phyloP scores from a whole-genome alignment of 345 rosid species.

The Brassica nigra region DNA sequence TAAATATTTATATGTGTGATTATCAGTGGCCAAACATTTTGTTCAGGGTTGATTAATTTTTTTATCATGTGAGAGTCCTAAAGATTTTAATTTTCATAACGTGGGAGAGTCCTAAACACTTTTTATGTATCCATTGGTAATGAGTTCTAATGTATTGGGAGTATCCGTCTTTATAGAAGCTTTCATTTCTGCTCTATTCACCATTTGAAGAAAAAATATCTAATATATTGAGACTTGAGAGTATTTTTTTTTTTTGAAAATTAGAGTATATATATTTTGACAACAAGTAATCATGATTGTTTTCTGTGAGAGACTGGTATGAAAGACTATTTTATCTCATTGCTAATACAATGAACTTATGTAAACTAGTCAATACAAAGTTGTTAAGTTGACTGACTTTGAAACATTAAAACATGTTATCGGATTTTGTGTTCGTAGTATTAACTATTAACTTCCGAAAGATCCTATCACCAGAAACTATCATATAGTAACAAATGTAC shows the following conservation, averaged over 20 bases:
- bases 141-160: background rate
- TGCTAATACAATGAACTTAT: conserved; percentile 11
- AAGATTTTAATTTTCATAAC: background rate
- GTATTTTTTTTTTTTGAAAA: too few species aligned
- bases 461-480: too few species aligned
- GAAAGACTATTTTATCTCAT: background rate
- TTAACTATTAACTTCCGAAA: too few species aligned
- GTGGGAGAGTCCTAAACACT: background rate
- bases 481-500: too few species aligned
- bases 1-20: background rate
- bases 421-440: background rate
- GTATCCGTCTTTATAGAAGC: too few species aligned
- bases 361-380: background rate
- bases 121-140: background rate
- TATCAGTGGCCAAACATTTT: background rate
- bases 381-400: background rate
- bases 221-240: too few species aligned
- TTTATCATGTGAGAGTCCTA: background rate
- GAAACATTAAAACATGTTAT: background rate
- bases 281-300: background rate
- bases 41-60: background rate
- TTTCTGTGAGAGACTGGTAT: background rate
- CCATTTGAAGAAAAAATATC: too few species aligned
- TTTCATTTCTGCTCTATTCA: background rate
- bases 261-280: background rate